A percentile compares a stretch with the other conserved stretches of the same genome.
phyloP scores from a whole-genome alignment of 495 filamentous ascomycete genomes.

The Tetracladium marchalianum region DNA sequence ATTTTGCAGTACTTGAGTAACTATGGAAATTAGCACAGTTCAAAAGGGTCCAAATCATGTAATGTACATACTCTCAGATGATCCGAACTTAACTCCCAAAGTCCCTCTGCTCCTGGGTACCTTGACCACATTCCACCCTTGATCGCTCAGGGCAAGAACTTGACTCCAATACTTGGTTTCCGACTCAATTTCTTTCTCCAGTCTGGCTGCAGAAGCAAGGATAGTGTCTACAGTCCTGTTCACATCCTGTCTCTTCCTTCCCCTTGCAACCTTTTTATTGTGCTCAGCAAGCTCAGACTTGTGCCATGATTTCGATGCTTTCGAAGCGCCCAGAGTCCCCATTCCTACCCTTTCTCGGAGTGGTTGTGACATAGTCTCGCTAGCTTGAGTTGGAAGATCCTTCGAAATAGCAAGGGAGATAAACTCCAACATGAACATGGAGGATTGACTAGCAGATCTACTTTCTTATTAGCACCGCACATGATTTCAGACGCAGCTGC shows the following conservation, averaged over 20 bases:
- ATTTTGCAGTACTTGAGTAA: slow-evolving; percentile 63
- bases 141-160: slow-evolving; percentile 65
- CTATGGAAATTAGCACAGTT: slow-evolving; percentile 22
- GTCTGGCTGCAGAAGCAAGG: slow-evolving; percentile 56
- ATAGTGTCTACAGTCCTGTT: slow-evolving; percentile 65
- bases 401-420: slow-evolving; percentile 78
- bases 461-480: slow-evolving; percentile 3
- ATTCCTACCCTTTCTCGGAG: slow-evolving; percentile 60
- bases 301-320: slow-evolving; percentile 45
- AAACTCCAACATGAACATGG: slow-evolving; percentile 65
- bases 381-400: slow-evolving; percentile 56
- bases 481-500: background rate
- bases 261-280: slow-evolving; percentile 51
- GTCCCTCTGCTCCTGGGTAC: slow-evolving; percentile 62
- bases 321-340: slow-evolving; percentile 67
- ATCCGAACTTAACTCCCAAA: slow-evolving; percentile 81
- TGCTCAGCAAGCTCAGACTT: slow-evolving; percentile 44
- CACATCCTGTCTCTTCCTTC: slow-evolving; percentile 70
- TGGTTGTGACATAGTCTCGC: slow-evolving; percentile 53
- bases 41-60: background rate
- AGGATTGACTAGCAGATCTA: slow-evolving; percentile 56
- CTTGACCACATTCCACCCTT: slow-evolving; percentile 74
- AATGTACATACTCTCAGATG: slow-evolving; percentile 50
- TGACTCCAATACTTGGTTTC: slow-evolving; percentile 88
- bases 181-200: slow-evolving; percentile 63